phyloP scores from a whole-genome alignment of 768 basidiomycete genomes.

The Neoboletus brunneissimus region DNA sequence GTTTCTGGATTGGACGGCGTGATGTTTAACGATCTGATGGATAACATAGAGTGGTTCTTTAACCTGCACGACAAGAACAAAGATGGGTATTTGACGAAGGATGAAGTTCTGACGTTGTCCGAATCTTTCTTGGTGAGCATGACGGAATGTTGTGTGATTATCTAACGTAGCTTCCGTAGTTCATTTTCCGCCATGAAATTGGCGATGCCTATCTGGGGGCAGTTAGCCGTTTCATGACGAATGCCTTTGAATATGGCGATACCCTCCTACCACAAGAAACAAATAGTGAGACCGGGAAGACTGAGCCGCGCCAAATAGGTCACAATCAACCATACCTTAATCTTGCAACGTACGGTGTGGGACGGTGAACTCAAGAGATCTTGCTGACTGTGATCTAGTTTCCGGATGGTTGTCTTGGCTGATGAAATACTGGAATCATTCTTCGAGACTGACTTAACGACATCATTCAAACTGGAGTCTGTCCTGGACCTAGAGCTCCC shows the following conservation, averaged over 20 bases:
- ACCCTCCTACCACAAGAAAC: constrained; percentile 62
- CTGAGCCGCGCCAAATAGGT: constrained; percentile 48
- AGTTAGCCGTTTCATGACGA: constrained; percentile 95
- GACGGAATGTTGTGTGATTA: background rate
- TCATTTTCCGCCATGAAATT: constrained; percentile 95
- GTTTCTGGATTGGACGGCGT: constrained; percentile 86
- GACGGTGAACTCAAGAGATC: background rate
- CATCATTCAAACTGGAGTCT: constrained; percentile 78
- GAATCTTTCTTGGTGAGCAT: constrained; percentile 80
- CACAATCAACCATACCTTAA: constrained; percentile 92
- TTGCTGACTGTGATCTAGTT: constrained; percentile 45
- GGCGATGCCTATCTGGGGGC: constrained; percentile 97
- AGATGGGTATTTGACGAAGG: constrained; percentile 92
- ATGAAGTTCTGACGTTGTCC: constrained; percentile 92
- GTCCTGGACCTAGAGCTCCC: constrained; percentile 67
- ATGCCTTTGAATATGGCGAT: constrained; percentile 97
- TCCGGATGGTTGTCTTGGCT: constrained; percentile 98
- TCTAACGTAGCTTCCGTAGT: constrained; percentile 47
- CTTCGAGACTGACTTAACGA: constrained; percentile 89
- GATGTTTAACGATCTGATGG: constrained; percentile 97
- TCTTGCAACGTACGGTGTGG: constrained; percentile 65
- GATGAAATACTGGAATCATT: constrained; percentile 96
- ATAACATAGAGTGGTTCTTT: constrained; percentile 99
- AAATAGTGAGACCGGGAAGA: constrained; percentile 35
- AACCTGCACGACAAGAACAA: constrained; percentile 94